Evolutionary conservation across 2,329 filamentous ascomycete species (phyloP), one percentile per base, ranked within the genome.

Genomic region (Monosporascus sp.): DNA sequence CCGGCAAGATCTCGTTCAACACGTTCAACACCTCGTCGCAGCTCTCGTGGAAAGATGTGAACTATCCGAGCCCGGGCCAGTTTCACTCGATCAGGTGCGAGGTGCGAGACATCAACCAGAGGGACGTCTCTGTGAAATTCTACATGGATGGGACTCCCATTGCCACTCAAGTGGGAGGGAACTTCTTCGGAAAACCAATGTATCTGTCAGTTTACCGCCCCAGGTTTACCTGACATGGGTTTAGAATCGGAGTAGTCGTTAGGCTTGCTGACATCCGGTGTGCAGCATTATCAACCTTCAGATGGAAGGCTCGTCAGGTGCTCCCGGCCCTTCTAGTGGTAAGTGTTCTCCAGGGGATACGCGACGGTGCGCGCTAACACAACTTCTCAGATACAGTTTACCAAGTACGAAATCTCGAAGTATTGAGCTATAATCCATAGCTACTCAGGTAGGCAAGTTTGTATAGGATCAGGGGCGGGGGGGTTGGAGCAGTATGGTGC

Each of bases 1-100:
- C 65, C 36, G 79, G 78, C 17, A 76, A 79, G 61, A 77, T 81
- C 54, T 76, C 72, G 35, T 82, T 82, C 68, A 82, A 82, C 59
- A 82, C 78, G 2, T 68, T 67, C 58, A 68, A 68, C 53, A 68
- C 66, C 3, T 67, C 73, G 35, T 74, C 69, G 5, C 62, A 74
- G 45, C 74, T 81, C 2, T 64, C 70, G 3, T 72, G 77, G 39
- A 67, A 70, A 41, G 74, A 83, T 56, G 73, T 80, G 7, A 64
- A 64, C 0, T 83, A 83, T 57, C 64, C 73, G 2, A 69, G 60
- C 50, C 72, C 79, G 0, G 69, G 56, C 8, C 60, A 68, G n/a
- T 82, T 74, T 56, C 80, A 83, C 62, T 71, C 68, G 5, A 73
- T 83, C 54, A 73, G 71, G 58, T 74, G 72, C 24, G 77, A 82